A percentile compares a stretch with the other conserved stretches of the same genome.
phyloP scores from a whole-genome alignment of 305 asterid genomes.

The Solanum hybrid region DNA sequence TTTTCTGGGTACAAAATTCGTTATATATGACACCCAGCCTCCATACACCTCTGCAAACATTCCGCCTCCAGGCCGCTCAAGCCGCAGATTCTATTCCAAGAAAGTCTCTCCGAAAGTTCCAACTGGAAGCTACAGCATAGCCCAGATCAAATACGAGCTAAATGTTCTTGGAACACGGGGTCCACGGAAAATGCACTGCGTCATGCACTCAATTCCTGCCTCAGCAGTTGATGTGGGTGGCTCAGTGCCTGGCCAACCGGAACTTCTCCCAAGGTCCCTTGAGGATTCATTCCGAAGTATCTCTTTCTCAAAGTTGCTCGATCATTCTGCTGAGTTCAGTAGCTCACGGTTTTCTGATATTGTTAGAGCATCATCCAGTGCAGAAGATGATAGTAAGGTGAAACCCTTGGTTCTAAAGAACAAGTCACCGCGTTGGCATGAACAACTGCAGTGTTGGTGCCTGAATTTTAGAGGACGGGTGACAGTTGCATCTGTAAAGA shows the following conservation, averaged over 20 bases:
- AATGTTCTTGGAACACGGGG: constrained; percentile 92
- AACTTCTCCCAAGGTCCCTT: constrained; percentile 60
- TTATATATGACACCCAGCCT: constrained; percentile 75
- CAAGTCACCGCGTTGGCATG: constrained; percentile 96
- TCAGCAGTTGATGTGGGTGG: constrained; percentile 47
- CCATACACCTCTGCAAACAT: constrained; percentile 24
- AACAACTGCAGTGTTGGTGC: constrained; percentile 91
- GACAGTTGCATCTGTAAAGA: constrained; percentile 88
- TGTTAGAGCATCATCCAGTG: constrained; percentile 11
- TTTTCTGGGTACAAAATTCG: constrained; percentile 85
- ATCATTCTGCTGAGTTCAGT: constrained; percentile 69
- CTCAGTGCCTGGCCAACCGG: constrained; percentile 29
- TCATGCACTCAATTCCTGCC: constrained; percentile 75
- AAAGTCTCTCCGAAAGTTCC: constrained; percentile 83
- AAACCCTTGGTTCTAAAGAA: constrained; percentile 76
- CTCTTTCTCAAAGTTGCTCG: constrained; percentile 64
- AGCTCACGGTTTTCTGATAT: constrained; percentile 29
- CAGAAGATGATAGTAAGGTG: constrained; percentile 29
- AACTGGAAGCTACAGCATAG: constrained; percentile 57
- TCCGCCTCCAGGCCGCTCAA: constrained; percentile 25
- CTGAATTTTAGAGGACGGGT: constrained; percentile 82
- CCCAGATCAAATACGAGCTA: constrained; percentile 66
- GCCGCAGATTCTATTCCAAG: constrained; percentile 74
- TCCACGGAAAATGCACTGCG: constrained; percentile 79
- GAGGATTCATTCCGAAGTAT: constrained; percentile 86